Evolutionary conservation across 306 rosid species (phyloP).

Genomic region (Lathyrus sativus): DNA sequence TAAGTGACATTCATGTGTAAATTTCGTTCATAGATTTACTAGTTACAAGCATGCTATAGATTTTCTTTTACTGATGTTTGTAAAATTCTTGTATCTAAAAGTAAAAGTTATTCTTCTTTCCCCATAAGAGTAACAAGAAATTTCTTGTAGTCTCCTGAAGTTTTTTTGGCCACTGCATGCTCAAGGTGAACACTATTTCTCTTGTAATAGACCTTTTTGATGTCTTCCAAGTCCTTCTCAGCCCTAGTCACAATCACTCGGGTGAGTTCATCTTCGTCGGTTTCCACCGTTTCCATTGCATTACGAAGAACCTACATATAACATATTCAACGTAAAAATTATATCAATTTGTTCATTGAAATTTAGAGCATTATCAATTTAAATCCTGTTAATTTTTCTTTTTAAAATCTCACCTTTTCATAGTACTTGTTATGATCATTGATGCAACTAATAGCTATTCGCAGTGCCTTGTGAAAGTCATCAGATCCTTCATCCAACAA

Average conservation of each 20-base stretch:
- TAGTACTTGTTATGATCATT: slow-evolving; percentile 67
- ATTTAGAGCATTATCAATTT: not conserved
- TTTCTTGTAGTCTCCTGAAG: slow-evolving; percentile 70
- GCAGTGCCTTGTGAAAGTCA: slow-evolving; percentile 57
- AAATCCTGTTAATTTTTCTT: not conserved
- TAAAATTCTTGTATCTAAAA: too few relatives aligned
- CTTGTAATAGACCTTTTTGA: slow-evolving; percentile 72
- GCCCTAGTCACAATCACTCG: slow-evolving; percentile 81
- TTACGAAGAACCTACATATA: slow-evolving; percentile 55
- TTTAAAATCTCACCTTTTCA: slow-evolving; percentile 61
- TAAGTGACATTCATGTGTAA: too few relatives aligned
- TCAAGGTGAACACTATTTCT: slow-evolving; percentile 73
- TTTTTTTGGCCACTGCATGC: slow-evolving; percentile 62
- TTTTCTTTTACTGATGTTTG: too few relatives aligned
- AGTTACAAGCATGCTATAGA: too few relatives aligned
- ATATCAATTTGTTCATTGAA: not conserved
- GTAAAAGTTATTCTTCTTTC: slow-evolving; percentile 33
- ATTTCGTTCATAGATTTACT: too few relatives aligned
- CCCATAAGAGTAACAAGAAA: slow-evolving; percentile 76
- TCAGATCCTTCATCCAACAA: slow-evolving; percentile 51
- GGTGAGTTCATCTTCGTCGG: slow-evolving; percentile 69
- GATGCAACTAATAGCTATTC: slow-evolving; percentile 63
- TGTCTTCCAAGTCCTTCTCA: slow-evolving; percentile 71
- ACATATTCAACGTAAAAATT: not conserved
- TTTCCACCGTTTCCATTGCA: slow-evolving; percentile 57